Base-by-base conservation (phyloP, 139 green algal genomes). In the Chlamydomonas applanata region DNA sequence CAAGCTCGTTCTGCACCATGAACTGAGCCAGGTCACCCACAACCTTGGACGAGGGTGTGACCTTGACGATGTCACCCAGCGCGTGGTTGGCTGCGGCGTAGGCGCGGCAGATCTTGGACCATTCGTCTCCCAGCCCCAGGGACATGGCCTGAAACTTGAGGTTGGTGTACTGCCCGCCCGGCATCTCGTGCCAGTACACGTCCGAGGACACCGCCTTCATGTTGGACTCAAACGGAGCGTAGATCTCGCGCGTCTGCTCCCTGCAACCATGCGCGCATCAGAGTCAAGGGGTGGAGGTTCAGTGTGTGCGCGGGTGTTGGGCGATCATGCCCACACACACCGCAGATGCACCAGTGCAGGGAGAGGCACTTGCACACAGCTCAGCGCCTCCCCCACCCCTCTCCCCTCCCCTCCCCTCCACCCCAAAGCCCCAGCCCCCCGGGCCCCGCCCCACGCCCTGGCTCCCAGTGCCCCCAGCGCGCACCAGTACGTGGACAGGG, bases 121-220 rank as follows among this genome's bases (percentile, higher is more conserved):
- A 98, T 81, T 93, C 79, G 34, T 89, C 80, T 0, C 89, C 93
- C 46, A 98, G 84, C 16, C 94, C 94, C 40, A 97, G 73, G 57
- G 79, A 84, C 57, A 85, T 84, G 75, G 88, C 85, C 75, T 89
- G 69, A 66, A 80, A 76, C 68, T 81, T 81, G 53, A 85, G 75
- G 69, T 85, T 85, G 33, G 75, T 74, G 79, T 78, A 79, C 64
- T 79, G 52, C 81, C 93, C 85, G 27, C 94, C 94, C 14, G 94
- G 94, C 93, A 98, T 98, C 82, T 98, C 93, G 82, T 98, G 94
- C 60, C 87, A 69, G 85, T 97, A 98, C 60, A 98, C 93, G 67
- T 97, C 93, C 34, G 66, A 78, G 77, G 72, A 69, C 44, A 81
- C 74, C 2, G 83, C 59, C 76, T 85, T 88, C 72, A 94, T 81